Evolutionary conservation across 768 basidiomycete species (phyloP), one percentile per base, ranked within the genome.

Genomic region (Boletus reticulatus): DNA sequence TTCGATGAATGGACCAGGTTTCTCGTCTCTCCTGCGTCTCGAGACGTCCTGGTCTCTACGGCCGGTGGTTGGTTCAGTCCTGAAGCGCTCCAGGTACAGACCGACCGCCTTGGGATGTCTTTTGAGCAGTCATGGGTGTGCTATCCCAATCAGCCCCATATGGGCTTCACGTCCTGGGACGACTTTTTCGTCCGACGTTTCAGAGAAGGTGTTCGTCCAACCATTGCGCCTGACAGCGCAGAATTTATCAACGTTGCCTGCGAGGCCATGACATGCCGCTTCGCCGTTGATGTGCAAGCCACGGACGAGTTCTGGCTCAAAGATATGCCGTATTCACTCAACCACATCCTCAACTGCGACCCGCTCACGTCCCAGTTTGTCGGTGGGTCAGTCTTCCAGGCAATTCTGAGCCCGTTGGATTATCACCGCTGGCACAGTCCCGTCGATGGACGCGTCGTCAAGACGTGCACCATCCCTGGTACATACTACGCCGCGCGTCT

Each of bases 371-470:
- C 72, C 2, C 66, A 75, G 20, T 81, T 84, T 55, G 70, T 76
- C 6, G 81, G 79, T 5, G 84, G 79, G 4, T 76, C 78, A 1
- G 66, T 82, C 36, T 78, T 76, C 66, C 85, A 87, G 62, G 83
- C 77, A 0, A 84, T 85, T 64, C 78, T 87, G 54, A 75, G 73
- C 48, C 75, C 82, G 1, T 59, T 76, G 32, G 75, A 77, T 27
- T 87, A 85, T 62, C 85, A 87, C 62, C 80, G 84, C 61, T 86
- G 84, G 84, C 81, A 83, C 66, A 70, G 75, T 48, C 86, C 86
- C 52, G 76, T 87, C 12, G 71, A 74, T 39, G 81, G 81, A 3
- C 67, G 43, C 1, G 69, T 83, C 36, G n/a, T n/a, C n/a, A n/a
- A n/a, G n/a, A n/a, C n/a, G n/a, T n/a, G n/a, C n/a, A n/a, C n/a